These are phyloP conservation scores for Ogataea degrootiae DNA, from an alignment of 805 yeast species.

Conservation along the genomic window DNA sequence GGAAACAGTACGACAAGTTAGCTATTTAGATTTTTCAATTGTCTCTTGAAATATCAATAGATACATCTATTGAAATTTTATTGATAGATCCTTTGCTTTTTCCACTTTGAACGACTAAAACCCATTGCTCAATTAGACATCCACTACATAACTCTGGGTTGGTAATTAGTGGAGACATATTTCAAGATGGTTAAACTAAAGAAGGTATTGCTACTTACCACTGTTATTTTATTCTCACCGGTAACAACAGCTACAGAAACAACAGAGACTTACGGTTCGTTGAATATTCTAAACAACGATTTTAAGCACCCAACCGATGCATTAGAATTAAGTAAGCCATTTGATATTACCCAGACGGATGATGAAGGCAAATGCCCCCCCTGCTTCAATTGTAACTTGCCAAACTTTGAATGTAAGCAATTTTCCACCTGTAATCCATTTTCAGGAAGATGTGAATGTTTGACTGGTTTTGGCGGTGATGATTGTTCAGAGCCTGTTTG, in stretches of 20 bases:
- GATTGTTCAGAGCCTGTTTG: constrained; percentile 88
- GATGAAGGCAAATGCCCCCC: constrained; percentile 64
- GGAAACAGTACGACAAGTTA: too few relatives aligned
- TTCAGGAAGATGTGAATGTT: constrained; percentile 90
- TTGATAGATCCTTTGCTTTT: too few relatives aligned
- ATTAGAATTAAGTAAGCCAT: background rate
- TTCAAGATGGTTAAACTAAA: too few relatives aligned
- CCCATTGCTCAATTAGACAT: too few relatives aligned
- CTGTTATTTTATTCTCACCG: too few relatives aligned
- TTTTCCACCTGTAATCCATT: constrained; percentile 82
- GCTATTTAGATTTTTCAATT: too few relatives aligned
- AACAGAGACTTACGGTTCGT: background rate
- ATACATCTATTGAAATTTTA: too few relatives aligned
- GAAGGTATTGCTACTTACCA: too few relatives aligned
- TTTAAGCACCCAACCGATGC: background rate
- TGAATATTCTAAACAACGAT: background rate
- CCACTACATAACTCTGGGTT: too few relatives aligned
- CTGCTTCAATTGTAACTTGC: constrained; percentile 91
- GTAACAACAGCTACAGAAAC: background rate
- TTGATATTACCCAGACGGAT: background rate
- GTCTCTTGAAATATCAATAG: too few relatives aligned
- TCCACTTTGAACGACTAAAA: too few relatives aligned
- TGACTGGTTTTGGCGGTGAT: constrained; percentile 88
- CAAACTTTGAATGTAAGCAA: constrained; percentile 86
- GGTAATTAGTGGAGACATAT: too few relatives aligned